Percentiles rank a stretch among this genome's conserved stretches.
phyloP scores from a whole-genome alignment of 768 basidiomycete genomes.

The Lactarius psammicola region DNA sequence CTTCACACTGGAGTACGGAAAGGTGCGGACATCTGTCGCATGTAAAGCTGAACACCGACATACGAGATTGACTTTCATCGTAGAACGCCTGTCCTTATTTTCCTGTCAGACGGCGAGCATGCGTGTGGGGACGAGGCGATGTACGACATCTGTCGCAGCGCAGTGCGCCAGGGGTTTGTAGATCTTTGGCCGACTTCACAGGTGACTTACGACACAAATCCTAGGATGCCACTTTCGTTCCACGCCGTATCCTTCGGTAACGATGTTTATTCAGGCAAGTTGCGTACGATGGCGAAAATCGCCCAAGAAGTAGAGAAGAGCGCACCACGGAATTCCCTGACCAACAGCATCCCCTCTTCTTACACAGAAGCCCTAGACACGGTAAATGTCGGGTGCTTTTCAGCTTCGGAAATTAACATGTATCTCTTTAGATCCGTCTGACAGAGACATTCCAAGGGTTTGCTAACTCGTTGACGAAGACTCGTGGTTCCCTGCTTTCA shows the following conservation, averaged over 20 bases:
- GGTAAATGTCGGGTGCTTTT: slow-evolving; percentile 34
- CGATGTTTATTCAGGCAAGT: slow-evolving; percentile 28
- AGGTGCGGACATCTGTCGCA: slow-evolving; percentile 35
- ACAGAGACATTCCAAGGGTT: slow-evolving; percentile 58
- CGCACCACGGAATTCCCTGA: slow-evolving; percentile 42
- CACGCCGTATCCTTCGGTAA: slow-evolving; percentile 57
- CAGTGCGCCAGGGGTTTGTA: slow-evolving; percentile 45
- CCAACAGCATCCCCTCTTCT: slow-evolving; percentile 40
- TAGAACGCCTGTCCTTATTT: not conserved
- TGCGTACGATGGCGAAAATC: slow-evolving; percentile 52
- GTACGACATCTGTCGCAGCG: slow-evolving; percentile 42
- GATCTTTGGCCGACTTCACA: not conserved
- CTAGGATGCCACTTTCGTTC: slow-evolving; percentile 54
- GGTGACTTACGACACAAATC: not conserved
- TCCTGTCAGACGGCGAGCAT: slow-evolving; percentile 53
- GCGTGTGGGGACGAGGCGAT: slow-evolving; percentile 39
- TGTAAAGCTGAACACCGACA: not conserved
- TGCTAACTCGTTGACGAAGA: slow-evolving; percentile 54
- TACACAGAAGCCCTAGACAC: slow-evolving; percentile 52
- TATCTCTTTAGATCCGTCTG: slow-evolving; percentile 44
- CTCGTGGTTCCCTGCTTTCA: slow-evolving; percentile 46
- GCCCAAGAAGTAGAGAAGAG: slow-evolving; percentile 47
- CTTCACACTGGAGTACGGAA: slow-evolving; percentile 49
- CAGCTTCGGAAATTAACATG: not conserved
- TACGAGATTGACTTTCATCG: not conserved